Conservation (phyloP, 1,284 basidiomycete species). For the Sanghuangporus sanghuang region DNA sequence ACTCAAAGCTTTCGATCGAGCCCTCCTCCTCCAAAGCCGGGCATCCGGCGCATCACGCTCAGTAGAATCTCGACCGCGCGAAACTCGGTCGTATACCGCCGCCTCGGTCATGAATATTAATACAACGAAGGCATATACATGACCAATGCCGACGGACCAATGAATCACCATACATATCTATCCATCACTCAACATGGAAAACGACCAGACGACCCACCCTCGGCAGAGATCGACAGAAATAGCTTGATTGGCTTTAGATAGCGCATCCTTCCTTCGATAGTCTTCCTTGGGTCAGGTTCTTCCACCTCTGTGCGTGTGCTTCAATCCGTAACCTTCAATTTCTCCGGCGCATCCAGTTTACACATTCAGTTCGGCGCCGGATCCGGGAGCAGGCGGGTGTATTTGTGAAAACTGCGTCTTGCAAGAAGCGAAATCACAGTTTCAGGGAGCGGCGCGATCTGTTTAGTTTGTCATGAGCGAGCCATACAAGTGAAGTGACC, state of each 20-base stretch:
- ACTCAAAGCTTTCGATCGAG: not conserved
- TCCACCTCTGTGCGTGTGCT: not conserved
- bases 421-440: too few relatives aligned
- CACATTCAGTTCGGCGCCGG: not conserved
- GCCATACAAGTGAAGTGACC: too few relatives aligned
- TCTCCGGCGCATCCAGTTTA: too few relatives aligned
- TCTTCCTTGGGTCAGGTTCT: not conserved
- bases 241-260: constrained; percentile 9
- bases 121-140: not conserved
- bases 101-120: too few relatives aligned
- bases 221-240: constrained; percentile 3
- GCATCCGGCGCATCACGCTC: not conserved
- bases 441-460: too few relatives aligned
- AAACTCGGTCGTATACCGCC: not conserved
- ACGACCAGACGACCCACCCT: not conserved
- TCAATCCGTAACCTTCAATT: not conserved
- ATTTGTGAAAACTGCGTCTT: too few relatives aligned
- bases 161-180: not conserved
- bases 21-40: not conserved
- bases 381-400: not conserved
- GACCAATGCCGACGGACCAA: not conserved
- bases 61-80: not conserved
- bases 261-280: not conserved
- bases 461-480: too few relatives aligned
- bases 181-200: not conserved